A percentile compares a stretch with the other conserved stretches of the same genome.
These are phyloP conservation scores for Xylaria scruposa DNA, from an alignment of 495 filamentous ascomycete genomes.

Conservation along the genomic window DNA sequence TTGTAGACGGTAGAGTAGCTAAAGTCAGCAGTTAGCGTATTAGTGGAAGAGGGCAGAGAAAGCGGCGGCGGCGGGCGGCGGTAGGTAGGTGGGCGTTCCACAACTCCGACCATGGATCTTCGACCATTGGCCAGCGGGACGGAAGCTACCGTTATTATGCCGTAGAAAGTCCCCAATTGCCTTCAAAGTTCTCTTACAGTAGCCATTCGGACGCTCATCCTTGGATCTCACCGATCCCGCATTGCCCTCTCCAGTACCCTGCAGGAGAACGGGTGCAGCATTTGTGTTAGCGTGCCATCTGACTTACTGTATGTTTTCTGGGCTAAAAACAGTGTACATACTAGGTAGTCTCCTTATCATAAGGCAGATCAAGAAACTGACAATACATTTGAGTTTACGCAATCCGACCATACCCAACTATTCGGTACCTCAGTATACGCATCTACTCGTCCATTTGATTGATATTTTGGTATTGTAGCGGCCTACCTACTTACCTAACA, in stretches of 20 bases:
- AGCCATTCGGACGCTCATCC: conserved; percentile 7
- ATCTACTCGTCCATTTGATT: not conserved
- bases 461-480: not conserved
- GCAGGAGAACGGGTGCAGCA: conserved; percentile 2
- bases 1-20: not conserved
- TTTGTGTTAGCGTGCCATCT: conserved; percentile 12
- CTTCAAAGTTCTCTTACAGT: not conserved
- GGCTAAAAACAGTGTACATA: not conserved
- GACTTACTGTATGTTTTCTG: not conserved
- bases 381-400: not conserved
- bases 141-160: not conserved
- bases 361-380: not conserved
- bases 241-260: conserved; percentile 9
- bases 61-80: not conserved
- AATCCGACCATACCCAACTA: not conserved
- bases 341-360: not conserved
- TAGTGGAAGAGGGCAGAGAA: not conserved
- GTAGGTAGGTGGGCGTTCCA: not conserved
- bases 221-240: conserved; percentile 11
- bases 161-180: conserved; percentile 8
- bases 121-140: conserved; percentile 20
- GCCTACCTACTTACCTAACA: not conserved
- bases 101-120: conserved; percentile 24
- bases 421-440: not conserved
- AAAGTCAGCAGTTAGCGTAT: not conserved